Base-by-base conservation (phyloP, 169 alveolate species). In the Plasmodium blacklocki region DNA sequence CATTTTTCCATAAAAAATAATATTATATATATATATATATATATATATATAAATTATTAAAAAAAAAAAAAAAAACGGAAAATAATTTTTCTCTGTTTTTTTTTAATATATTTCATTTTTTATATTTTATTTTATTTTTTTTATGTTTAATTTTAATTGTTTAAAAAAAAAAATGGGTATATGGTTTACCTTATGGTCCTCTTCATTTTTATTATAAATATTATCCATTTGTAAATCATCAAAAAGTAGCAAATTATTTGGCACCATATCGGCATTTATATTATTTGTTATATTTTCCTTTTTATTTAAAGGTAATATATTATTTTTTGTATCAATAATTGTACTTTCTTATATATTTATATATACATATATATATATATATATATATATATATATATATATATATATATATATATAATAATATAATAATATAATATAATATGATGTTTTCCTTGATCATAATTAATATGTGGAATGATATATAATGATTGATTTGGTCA, bases 91-190 rank as follows among this genome's bases (percentile, higher is more conserved):
- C 1, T 29, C 43, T 29, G 0, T 29, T 29, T 29, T 29, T 29
- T 29, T 29, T 29, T 29, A 29, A 29, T 29, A 29, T 29, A 3
- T 29, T 29, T 29, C 3, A 29, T 4, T 29, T 29, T 29, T 29
- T 29, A 29, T 4, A 3, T 29, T 29, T 29, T 29, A 29, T 3
- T 64, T 26, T 64, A 32, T 64, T 26, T 64, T 21, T 12, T 64
- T 21, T 29, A 45, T 70, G 45, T 29, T 45, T 23, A 21, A 56
- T 49, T 47, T 68, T 63, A 76, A 54, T 56, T 76, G 63, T 76
- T 66, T 68, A 76, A 64, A 76, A 76, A 29, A 29, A 76, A 76
- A 76, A 45, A 76, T 76, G 39, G 88, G 75, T 23, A 78, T 78
- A 26, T 49, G 49, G 45, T 78, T 78, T 59, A 66, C 6, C 54